Base-by-base conservation (phyloP, 169 alveolate species). In the Cyclospora cayetanensis region DNA sequence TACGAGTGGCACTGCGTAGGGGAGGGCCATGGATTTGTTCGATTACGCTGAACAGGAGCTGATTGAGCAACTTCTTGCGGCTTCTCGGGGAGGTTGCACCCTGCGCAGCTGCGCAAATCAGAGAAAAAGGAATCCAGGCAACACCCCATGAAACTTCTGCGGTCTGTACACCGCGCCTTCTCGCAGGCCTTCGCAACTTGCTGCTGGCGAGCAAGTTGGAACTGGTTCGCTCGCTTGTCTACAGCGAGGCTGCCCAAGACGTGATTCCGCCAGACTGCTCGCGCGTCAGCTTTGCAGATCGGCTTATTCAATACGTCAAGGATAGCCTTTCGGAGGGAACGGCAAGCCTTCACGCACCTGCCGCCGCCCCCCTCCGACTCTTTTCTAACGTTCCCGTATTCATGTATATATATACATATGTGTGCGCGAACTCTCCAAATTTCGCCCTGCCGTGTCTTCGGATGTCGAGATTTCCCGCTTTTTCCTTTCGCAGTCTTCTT, bases 171-270 rank as follows among this genome's bases (percentile, higher is more conserved):
- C n/a, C n/a, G n/a, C n/a, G 72, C 29, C 15, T 22, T 46, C 35
- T 72, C 31, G 74, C 88, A 79, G 88, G 72, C 15, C 89, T 79
- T 27, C 89, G 89, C 37, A 50, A 68, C n/a, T 50, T 79, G 55
- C 74, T 79, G 41, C 50, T 50, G 35, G 50, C 41, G 25, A 79
- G 89, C 50, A 46, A 79, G 34, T 37, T 83, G 63, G 46, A 27
- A 2, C 90, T 83, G 0, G 43, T 83, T 20, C 90, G 80, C 37
- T 11, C 90, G 1, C 63, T 60, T 37, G 80, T 83, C 22, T 43
- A 83, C 25, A 55, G 60, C 15, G 80, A 83, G 34, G 37, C 41
- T 41, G 42, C 65, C 35, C 25, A n/a, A 29, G 90, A 60, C 55
- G 80, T 83, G 31, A 27, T 60, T 53, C 80, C 90, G 27, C 31